Evolutionary conservation across 805 yeast species (phyloP), one percentile per base, ranked within the genome.

Genomic region (Wickerhamomyces bisporus): DNA sequence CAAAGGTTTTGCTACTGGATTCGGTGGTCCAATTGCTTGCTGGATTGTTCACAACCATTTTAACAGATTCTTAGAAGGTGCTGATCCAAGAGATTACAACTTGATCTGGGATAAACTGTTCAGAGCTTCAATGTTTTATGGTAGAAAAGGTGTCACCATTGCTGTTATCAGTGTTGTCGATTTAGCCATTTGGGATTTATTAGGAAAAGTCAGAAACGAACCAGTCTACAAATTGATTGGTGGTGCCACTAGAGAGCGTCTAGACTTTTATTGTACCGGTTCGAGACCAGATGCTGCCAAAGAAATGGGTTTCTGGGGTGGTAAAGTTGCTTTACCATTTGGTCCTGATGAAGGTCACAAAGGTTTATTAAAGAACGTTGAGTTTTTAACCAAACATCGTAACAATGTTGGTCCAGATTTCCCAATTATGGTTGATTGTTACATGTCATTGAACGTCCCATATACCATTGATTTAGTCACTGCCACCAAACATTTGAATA

Each of bases 391-490:
- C 20, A 60, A 64, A 39, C 73, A 70, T 47, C 61, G 77, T 36
- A 60, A 67, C 35, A 42, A 63, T 2, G 71, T 71, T 32, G 77
- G 77, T 17, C 73, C 73, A 11, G 75, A 70, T 46, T 71, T 68
- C 64, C 77, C 77, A 39, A 45, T 71, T 34, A 70, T 71, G 74
- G 75, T 71, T 34, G 77, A 71, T 49, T 71, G 77, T 52, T 71
- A 70, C 62, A 71, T 71, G 77, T 62, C 73, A 2, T 53, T 71
- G 44, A 70, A 64, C 38, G 75, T 70, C 16, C 59, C 70, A n/a
- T 71, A 71, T 40, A 62, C 65, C 11, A 70, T 71, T 47, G 71
- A 71, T 30, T 57, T 71, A 27, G 70, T 65, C 27, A 55, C 56
- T 34, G 73, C 71, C 8, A 63, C 72, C 18, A 53, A 60, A 38